Evolutionary conservation across 768 basidiomycete genomes (phyloP).

Genomic region (Collybia sordida): DNA sequence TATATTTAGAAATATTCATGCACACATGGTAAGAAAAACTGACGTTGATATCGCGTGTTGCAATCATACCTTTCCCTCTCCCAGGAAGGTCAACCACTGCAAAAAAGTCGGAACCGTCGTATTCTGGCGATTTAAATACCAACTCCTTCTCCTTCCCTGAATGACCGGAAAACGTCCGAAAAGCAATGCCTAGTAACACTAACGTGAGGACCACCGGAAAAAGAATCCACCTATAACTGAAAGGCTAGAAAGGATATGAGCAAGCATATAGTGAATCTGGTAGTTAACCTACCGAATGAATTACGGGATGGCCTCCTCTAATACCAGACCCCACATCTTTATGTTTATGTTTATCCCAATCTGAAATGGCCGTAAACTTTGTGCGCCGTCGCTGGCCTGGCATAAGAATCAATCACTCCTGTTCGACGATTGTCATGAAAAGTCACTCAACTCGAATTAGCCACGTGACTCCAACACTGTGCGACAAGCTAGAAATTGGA

Average conservation of each 20-base stretch:
- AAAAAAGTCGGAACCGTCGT: slow-evolving; percentile 19
- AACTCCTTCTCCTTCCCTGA: too few relatives aligned
- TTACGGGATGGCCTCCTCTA: not conserved
- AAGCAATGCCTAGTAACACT: not conserved
- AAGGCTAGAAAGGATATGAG: not conserved
- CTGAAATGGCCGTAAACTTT: not conserved
- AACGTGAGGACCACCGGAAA: not conserved
- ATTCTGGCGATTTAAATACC: not conserved
- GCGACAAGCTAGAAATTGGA: too few relatives aligned
- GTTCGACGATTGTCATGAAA: too few relatives aligned
- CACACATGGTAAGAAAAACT: slow-evolving; percentile 1
- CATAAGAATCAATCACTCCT: too few relatives aligned
- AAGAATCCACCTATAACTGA: not conserved
- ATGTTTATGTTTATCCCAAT: not conserved
- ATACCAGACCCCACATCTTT: not conserved
- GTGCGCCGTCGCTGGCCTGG: not conserved
- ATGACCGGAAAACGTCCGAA: too few relatives aligned
- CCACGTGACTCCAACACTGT: too few relatives aligned
- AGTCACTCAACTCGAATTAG: too few relatives aligned
- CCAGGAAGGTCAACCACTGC: slow-evolving; percentile 49
- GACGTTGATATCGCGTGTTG: slow-evolving; percentile 51
- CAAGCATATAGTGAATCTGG: not conserved
- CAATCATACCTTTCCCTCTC: slow-evolving; percentile 55
- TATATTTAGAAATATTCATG: not conserved
- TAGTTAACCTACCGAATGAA: not conserved